Base-by-base conservation (phyloP, 768 basidiomycete genomes). In the Dacryopinax primogenitus region DNA sequence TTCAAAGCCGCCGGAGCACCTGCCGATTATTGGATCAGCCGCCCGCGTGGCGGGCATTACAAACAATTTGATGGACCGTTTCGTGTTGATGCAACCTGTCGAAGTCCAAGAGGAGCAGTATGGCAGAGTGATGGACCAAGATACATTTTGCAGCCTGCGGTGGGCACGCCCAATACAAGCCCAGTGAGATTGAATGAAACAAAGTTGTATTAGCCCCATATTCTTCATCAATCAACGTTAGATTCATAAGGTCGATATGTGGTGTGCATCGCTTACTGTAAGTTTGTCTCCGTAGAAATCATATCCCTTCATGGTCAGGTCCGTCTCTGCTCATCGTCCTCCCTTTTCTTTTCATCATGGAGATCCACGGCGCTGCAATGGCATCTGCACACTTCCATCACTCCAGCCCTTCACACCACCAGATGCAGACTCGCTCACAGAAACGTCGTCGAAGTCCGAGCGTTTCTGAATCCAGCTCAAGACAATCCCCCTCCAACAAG, bases 61-160 rank as follows among this genome's bases (percentile, higher is more conserved):
- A 44, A 78, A 82, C 68, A 87, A 86, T 70, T 73, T 86, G 45
- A 83, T 86, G 84, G 70, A 73, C n/a, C 72, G 76, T 47, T 86
- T 83, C 70, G 83, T 86, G 63, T 73, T 72, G 7, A 86, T 86
- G 80, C 66, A 61, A 30, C 21, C 13, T 21, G 51, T 3, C 15
- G 51, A 26, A 3, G 9, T 4, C 4, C 26, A 30, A 3, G 51
- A 58, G 4, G 51, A 28, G 32, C 51, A 30, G 13, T 58, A 58
- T 30, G 51, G 51, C 26, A 18, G 26, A 15, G 51, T 58, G 3
- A 26, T 58, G 18, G 51, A 58, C 30, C 2, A 58, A 3, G 51
- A 58, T 13, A 32, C 51, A 15, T 28, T 58, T 30, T 3, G 3
- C 15, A 30, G 26, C 26, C 4, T 58, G 26, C 3, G 9, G 51